A percentile compares a stretch with the other conserved stretches of the same genome.
Evolutionary conservation across 2,329 filamentous ascomycete genomes (phyloP).

Genomic region (Pseudogymnoascus sp.): DNA sequence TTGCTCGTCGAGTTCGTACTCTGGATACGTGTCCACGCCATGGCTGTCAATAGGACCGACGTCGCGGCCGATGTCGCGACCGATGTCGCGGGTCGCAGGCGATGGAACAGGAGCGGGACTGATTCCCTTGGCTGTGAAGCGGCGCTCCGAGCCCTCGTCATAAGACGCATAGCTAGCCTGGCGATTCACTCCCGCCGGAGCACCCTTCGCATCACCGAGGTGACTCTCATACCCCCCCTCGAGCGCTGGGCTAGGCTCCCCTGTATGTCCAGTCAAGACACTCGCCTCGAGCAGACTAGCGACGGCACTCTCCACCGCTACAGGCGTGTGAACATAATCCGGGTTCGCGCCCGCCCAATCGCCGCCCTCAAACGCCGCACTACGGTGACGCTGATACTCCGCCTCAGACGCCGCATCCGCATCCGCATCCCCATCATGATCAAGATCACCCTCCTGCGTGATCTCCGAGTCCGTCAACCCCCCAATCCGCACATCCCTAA

Average conservation of each 20-base stretch:
- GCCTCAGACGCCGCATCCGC: constrained; percentile 27
- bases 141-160: constrained; percentile 28
- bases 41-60: neutral
- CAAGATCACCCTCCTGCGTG: constrained; percentile 27
- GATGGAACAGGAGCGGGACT: constrained; percentile 29
- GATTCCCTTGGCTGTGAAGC: constrained; percentile 30
- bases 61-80: no score
- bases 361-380: constrained; percentile 44
- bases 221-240: constrained; percentile 30
- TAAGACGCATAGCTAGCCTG: constrained; percentile 27
- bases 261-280: constrained; percentile 51
- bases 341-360: constrained; percentile 47
- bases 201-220: constrained; percentile 5
- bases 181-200: constrained; percentile 19
- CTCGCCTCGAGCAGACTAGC: constrained; percentile 80
- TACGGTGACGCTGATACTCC: constrained; percentile 33
- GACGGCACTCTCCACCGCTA: constrained; percentile 79
- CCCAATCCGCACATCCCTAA: constrained; percentile 26
- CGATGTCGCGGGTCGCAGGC: constrained; percentile 11
- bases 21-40: constrained; percentile 18
- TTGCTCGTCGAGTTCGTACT: constrained; percentile 28
- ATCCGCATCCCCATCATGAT: constrained; percentile 10
- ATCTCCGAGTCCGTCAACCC: constrained; percentile 36
- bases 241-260: constrained; percentile 37
- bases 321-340: constrained; percentile 61